Evolutionary conservation across 495 filamentous ascomycete species (phyloP), one percentile per base, ranked within the genome.

Genomic region (Xylaria longipes): DNA sequence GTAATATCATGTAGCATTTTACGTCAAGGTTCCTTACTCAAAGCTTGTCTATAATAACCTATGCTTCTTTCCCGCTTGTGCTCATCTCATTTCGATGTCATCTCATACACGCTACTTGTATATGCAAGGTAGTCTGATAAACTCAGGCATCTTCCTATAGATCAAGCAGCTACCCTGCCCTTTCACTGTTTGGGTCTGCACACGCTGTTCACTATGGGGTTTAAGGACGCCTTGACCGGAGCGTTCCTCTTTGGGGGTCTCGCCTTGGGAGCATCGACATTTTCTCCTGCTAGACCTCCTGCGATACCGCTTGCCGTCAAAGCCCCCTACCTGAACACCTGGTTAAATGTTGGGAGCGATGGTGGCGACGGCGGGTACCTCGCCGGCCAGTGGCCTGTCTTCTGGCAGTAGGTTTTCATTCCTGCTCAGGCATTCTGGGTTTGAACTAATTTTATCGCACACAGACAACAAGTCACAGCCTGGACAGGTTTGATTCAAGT

Each of bases 291-390:
- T 31, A 90, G 87, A 20, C 94, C 94, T 35, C 92, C 93, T 3
- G 91, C 94, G 1, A 84, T 96, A 56, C 94, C 94, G 7, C 84
- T 97, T 65, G 90, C 90, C 65, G 94, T 97, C 52, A 88, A 92
- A 60, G 93, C 90, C 65, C 94, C 94, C 31, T 97, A 97, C 79
- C 84, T 96, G 4, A 95, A 91, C 74, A 90, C 92, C 1, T 94
- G 92, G 91, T 78, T 87, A 20, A 85, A 91, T 80, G 92, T 89
- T 82, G 90, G 35, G 80, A 84, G 57, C 87, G 91, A 69, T 91
- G 93, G 92, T 77, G 85, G 64, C 84, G 88, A 86, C 90, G 91
- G 92, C 86, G 93, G 71, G 88, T 93, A 80, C 91, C 93, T 85
- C 41, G 77, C 81, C 90, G 91, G 84, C 88, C 87, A 60, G 87